Evolutionary conservation across 495 filamentous ascomycete genomes (phyloP).

Genomic region (Penicillium herquei): DNA sequence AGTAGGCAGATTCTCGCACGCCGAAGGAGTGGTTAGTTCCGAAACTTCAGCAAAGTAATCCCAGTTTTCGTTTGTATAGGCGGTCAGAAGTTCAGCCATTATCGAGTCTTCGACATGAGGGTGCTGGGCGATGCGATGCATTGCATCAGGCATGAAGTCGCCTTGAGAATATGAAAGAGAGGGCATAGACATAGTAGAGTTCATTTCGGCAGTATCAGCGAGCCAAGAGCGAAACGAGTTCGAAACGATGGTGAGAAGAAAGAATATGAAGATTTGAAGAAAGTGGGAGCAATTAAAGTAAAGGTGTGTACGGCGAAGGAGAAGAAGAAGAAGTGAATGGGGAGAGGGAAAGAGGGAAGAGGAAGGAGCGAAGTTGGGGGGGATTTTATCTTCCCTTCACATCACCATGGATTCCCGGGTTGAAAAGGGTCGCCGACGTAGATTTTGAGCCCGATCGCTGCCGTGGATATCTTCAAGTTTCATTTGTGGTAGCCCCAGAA

Average conservation of each 20-base stretch:
- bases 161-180: not conserved
- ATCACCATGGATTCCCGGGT: no score
- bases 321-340: not conserved
- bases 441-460: no score
- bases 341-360: constrained; percentile 2
- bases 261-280: not conserved
- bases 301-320: not conserved
- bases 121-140: not conserved
- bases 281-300: not conserved
- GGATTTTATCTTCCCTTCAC: not conserved
- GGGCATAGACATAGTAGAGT: not conserved
- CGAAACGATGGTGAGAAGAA: not conserved
- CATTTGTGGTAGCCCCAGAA: constrained; percentile 31
- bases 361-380: not conserved
- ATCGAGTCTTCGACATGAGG: not conserved
- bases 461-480: no score
- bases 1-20: not conserved
- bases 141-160: not conserved
- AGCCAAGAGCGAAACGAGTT: not conserved
- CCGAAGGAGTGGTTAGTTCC: not conserved
- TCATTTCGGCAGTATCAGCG: not conserved
- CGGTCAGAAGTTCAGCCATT: not conserved
- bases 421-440: no score
- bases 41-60: not conserved
- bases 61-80: not conserved